phyloP scores from a whole-genome alignment of 1,284 basidiomycete species.

The Schizophyllum commune region DNA sequence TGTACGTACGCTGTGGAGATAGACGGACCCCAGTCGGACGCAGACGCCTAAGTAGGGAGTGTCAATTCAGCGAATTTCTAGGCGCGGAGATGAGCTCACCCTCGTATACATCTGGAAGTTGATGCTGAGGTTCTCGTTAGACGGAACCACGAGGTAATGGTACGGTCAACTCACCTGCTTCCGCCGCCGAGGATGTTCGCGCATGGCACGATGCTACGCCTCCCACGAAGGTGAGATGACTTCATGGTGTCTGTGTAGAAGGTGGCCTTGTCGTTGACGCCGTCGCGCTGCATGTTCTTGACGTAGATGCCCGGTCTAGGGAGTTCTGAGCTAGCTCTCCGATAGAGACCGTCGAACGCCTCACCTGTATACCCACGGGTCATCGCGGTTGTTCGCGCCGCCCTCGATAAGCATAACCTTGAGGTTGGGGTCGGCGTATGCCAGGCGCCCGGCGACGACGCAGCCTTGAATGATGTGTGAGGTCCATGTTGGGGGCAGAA shows the following conservation, averaged over 20 bases:
- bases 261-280: slow-evolving; percentile 65
- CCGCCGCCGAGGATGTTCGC: slow-evolving; percentile 61
- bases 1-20: not conserved
- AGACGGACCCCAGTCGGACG: slow-evolving; percentile 58
- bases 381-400: slow-evolving; percentile 65
- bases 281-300: slow-evolving; percentile 61
- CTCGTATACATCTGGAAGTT: slow-evolving; percentile 73
- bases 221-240: slow-evolving; percentile 52
- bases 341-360: not conserved
- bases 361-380: slow-evolving; percentile 64
- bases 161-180: slow-evolving; percentile 32
- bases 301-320: slow-evolving; percentile 58
- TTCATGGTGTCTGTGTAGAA: slow-evolving; percentile 58
- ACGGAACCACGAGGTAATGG: not conserved
- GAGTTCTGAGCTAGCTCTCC: not conserved
- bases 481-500: slow-evolving; percentile 1
- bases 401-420: slow-evolving; percentile 72
- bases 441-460: slow-evolving; percentile 61
- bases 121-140: slow-evolving; percentile 33
- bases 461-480: slow-evolving; percentile 32
- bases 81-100: slow-evolving; percentile 18
- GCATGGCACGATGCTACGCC: slow-evolving; percentile 63
- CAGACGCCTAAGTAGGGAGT: slow-evolving; percentile 38
- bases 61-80: slow-evolving; percentile 3
- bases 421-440: slow-evolving; percentile 62